A percentile compares a stretch with the other conserved stretches of the same genome.
phyloP scores from a whole-genome alignment of 139 green algal species.

The Chlamydomonas eustigma region DNA sequence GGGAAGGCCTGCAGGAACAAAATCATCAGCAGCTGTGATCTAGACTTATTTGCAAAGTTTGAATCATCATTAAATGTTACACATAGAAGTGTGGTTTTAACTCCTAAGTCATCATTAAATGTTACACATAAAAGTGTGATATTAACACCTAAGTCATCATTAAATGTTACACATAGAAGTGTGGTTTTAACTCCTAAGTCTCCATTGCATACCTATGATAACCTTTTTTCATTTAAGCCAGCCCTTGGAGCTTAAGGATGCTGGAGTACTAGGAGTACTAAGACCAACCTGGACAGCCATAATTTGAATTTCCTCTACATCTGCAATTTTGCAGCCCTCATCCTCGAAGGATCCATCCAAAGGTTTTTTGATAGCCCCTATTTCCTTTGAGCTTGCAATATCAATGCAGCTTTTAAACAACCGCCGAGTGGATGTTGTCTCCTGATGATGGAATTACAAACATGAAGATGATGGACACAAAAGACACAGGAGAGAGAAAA shows the following conservation, averaged over 20 bases:
- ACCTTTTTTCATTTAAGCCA: no score
- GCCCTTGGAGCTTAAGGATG: no score
- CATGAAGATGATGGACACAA: background rate
- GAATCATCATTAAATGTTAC: background rate
- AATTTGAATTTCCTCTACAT: slow-evolving; percentile 21
- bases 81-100: background rate
- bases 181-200: no score
- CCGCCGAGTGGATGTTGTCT: slow-evolving; percentile 23
- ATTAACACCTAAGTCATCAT: background rate
- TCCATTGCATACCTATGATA: no score
- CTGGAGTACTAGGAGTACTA: no score
- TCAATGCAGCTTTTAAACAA: slow-evolving; percentile 33
- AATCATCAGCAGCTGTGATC: no score
- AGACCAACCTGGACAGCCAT: slow-evolving; percentile 33
- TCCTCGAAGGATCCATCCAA: slow-evolving; percentile 28
- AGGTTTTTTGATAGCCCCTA: slow-evolving; percentile 13
- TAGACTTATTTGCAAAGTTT: background rate
- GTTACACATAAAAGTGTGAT: background rate
- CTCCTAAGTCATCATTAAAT: background rate
- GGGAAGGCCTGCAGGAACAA: slow-evolving; percentile 17
- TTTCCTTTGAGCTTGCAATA: slow-evolving; percentile 9
- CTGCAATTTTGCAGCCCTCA: slow-evolving; percentile 12
- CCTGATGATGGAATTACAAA: background rate
- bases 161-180: no score
- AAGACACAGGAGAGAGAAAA: no score